Base-by-base conservation (phyloP, 345 rosid genomes). In the Microcos paniculata region DNA sequence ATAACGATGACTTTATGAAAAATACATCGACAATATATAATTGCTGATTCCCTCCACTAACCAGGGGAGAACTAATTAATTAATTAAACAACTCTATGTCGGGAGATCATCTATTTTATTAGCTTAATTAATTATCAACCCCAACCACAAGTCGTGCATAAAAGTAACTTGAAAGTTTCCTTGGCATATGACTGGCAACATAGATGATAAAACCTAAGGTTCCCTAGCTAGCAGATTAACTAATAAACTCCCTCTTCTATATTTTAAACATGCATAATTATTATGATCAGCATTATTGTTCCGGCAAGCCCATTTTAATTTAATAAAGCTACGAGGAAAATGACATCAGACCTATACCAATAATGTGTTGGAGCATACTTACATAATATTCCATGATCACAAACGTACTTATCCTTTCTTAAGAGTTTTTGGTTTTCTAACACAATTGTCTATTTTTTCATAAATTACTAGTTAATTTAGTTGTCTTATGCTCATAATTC, bases 401-500 rank as follows among this genome's bases (percentile, higher is more conserved):
- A 65, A 33, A 18, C 61, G 48, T 62, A 31, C 70, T 70, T 48
- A 63, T 55, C 62, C 21, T 53, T 9, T 62, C 56, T 12, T 35
- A 35, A 0, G 8, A 11, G 9, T 14, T 59, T 72, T 49, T 49
- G 8, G 18, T 49, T 11, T 49, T 49, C 6, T 13, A 73, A 72
- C 33, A 6, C 1, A 18, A 52, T 51, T 65, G 77, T 64, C 45
- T 38, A 8, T 42, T 26, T 48, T 4, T 58, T 57, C 81, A 78
- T 78, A 63, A 73, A 83, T 79, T 72, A 74, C 78, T 76, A 74
- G 30, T 77, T 56, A 77, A 80, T 38, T 46, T 30, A 23, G 64
- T 76, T 82, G 89, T 85, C 89, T 77, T 63, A 69, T 59, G 78
- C 76, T 74, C 88, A 84, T 88, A 81, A 90, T 80, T 80, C 66